phyloP scores from a whole-genome alignment of 2,329 filamentous ascomycete genomes.

The Rosellinia necatrix region DNA sequence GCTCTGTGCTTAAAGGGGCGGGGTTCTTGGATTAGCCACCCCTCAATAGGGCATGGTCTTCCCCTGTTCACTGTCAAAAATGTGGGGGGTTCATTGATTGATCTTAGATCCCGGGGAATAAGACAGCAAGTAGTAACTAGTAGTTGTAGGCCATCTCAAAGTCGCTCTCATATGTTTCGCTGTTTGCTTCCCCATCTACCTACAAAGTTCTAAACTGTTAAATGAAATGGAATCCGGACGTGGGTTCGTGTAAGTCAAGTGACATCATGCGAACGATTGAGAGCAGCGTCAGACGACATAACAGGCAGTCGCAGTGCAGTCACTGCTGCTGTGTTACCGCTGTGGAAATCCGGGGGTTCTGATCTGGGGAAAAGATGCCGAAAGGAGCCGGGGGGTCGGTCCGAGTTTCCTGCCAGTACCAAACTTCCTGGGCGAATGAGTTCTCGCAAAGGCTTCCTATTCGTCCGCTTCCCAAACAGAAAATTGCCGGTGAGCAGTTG shows the following conservation, averaged over 20 bases:
- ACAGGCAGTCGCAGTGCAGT: background rate
- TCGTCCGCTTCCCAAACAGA: conserved; percentile 10
- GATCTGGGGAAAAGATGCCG: conserved; percentile 20
- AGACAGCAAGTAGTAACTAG: background rate
- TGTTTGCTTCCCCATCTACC: too few species aligned
- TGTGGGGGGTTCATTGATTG: conserved; percentile 17
- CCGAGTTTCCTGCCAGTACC: conserved; percentile 26
- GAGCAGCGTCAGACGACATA: background rate
- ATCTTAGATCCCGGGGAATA: conserved; percentile 1
- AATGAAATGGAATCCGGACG: background rate
- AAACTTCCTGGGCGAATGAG: conserved; percentile 1
- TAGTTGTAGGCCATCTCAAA: too few species aligned
- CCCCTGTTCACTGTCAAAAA: background rate
- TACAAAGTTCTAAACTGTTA: too few species aligned
- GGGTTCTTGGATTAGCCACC: background rate
- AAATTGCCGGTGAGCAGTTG: conserved; percentile 3
- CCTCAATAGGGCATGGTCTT: conserved; percentile 8
- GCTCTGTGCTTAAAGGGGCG: background rate
- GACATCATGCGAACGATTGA: conserved; percentile 13
- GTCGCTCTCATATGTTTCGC: background rate
- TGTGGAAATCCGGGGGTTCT: too few species aligned
- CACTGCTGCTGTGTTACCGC: background rate
- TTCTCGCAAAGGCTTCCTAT: conserved; percentile 27
- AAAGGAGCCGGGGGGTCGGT: conserved; percentile 26
- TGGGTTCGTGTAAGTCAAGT: conserved; percentile 2